These are phyloP conservation scores for Aureobasidium melanogenum DNA, from an alignment of 2,329 filamentous ascomycete genomes.

Conservation along the genomic window DNA sequence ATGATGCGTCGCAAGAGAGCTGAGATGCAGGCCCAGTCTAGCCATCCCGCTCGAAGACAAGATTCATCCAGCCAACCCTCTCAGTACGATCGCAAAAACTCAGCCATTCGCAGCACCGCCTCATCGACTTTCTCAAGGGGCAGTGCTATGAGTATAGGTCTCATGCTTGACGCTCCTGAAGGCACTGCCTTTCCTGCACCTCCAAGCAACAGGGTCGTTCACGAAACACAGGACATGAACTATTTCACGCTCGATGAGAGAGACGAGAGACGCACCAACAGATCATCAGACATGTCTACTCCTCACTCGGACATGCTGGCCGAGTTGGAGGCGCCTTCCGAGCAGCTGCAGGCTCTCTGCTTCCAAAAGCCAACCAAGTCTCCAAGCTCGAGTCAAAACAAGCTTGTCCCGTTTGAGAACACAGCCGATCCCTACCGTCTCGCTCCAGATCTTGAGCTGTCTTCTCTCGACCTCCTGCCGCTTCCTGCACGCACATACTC, in stretches of 20 bases:
- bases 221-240: neutral
- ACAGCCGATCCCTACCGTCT: conserved; percentile 14
- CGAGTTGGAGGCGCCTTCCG: neutral
- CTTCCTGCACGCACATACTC: conserved; percentile 5
- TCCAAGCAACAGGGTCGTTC: neutral
- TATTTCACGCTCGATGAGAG: neutral
- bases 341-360: neutral
- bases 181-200: conserved; percentile 11
- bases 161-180: conserved; percentile 10
- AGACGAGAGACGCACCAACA: neutral
- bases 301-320: neutral
- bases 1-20: conserved; percentile 42
- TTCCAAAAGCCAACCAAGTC: conserved; percentile 6
- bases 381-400: conserved; percentile 6
- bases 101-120: neutral
- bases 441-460: conserved; percentile 15
- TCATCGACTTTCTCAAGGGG: conserved; percentile 2
- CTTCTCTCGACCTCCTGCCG: conserved; percentile 12
- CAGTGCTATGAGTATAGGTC: neutral
- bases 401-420: conserved; percentile 12
- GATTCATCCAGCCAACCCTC: neutral
- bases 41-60: neutral
- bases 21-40: conserved; percentile 8
- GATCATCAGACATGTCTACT: neutral
- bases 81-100: neutral